Conservation (phyloP, 2,329 filamentous ascomycete genomes). For the Teratosphaeriaceae sp. region DNA sequence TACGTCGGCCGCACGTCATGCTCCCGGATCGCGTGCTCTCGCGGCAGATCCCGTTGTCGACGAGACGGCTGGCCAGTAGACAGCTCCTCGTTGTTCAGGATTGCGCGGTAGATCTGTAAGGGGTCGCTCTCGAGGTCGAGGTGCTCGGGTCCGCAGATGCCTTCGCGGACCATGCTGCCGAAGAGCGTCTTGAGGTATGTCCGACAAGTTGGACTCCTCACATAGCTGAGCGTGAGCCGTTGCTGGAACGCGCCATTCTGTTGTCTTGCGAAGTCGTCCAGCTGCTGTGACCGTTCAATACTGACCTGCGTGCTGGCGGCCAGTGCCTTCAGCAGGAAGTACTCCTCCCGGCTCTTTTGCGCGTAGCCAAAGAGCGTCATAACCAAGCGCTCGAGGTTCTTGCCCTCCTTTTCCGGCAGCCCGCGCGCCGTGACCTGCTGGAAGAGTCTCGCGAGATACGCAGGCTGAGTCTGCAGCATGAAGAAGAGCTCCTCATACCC, state of each 20-base stretch:
- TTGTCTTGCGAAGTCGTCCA: conserved; percentile 74
- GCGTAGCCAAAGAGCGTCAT: conserved; percentile 97
- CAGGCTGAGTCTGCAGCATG: conserved; percentile 89
- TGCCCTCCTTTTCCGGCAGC: conserved; percentile 83
- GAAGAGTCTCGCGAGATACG: conserved; percentile 88
- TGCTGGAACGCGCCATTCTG: conserved; percentile 85
- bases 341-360: conserved; percentile 93
- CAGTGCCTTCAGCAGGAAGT: conserved; percentile 88
- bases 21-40: conserved; percentile 93
- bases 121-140: conserved; percentile 95
- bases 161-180: conserved; percentile 78
- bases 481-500: conserved; percentile 98
- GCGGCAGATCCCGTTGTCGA: conserved; percentile 74
- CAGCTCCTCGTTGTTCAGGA: conserved; percentile 96
- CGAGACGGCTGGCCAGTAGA: conserved; percentile 79
- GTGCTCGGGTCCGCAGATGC: conserved; percentile 85
- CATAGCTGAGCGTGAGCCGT: conserved; percentile 79
- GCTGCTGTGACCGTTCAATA: conserved; percentile 61
- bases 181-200: conserved; percentile 87
- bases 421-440: conserved; percentile 74
- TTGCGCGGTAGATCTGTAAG: conserved; percentile 90
- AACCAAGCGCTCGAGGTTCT: conserved; percentile 84
- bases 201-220: conserved; percentile 82
- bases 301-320: conserved; percentile 78
- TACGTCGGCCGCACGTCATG: conserved; percentile 87